These are phyloP conservation scores for Gliomastix tumulicola DNA, from an alignment of 2,329 filamentous ascomycete species.

Conservation along the genomic window DNA sequence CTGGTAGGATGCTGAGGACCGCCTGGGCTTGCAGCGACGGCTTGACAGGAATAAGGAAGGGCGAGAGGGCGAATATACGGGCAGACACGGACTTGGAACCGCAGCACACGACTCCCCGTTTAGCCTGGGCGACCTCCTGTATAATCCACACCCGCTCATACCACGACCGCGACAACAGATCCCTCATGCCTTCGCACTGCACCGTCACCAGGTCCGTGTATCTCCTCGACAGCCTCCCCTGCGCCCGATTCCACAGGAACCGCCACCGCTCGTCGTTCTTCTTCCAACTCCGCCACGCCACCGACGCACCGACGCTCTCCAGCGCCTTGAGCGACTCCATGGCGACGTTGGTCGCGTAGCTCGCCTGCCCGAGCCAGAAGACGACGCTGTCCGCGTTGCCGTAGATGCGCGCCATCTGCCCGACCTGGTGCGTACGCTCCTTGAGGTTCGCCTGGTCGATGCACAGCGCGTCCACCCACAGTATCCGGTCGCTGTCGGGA, in stretches of 20 bases:
- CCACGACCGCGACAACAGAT: not conserved
- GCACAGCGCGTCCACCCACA: conserved; percentile 11
- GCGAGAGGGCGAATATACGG: not conserved
- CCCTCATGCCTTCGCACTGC: not conserved
- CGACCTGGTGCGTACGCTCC: conserved; percentile 4
- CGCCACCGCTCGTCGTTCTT: not conserved
- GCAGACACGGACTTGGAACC: not conserved
- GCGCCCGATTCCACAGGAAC: not conserved
- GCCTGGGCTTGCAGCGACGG: not conserved
- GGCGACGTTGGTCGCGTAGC: not conserved
- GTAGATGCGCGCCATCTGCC: conserved; percentile 6
- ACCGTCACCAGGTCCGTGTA: not conserved
- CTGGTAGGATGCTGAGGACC: not conserved
- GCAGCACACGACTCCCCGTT: not conserved
- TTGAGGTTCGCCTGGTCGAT: conserved; percentile 4
- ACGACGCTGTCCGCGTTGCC: conserved; percentile 2
- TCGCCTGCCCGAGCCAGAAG: conserved; percentile 5
- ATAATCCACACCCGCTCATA: not conserved
- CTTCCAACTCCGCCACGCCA: not conserved
- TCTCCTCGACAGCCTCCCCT: not conserved
- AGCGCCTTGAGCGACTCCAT: not conserved
- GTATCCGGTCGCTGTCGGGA: conserved; percentile 13
- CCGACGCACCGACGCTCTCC: not conserved
- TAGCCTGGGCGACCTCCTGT: not conserved
- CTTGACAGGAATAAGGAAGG: not conserved